phyloP scores from a whole-genome alignment of 192 early-diverging fungal genomes.

The Backusella tuberculispora region DNA sequence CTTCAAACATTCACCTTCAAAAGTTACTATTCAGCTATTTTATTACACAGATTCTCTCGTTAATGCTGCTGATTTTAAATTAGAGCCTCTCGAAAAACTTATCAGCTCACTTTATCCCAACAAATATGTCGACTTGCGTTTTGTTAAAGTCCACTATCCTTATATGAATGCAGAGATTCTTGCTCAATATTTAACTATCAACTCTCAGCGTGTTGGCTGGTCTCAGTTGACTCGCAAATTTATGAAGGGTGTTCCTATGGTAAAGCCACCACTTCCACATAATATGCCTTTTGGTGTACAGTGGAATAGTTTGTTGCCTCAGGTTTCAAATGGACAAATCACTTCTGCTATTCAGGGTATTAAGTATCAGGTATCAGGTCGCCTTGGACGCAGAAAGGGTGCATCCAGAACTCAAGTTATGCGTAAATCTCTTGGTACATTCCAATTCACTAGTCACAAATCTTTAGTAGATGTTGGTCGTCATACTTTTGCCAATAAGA shows the following conservation, averaged over 20 bases:
- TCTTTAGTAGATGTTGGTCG: constrained; percentile 44
- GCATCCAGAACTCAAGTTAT: constrained; percentile 39
- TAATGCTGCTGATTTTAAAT: constrained; percentile 29
- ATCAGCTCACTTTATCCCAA: constrained; percentile 36
- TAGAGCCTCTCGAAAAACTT: constrained; percentile 43
- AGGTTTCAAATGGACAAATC: constrained; percentile 34
- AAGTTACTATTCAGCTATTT: constrained; percentile 45
- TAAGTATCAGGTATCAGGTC: constrained; percentile 46
- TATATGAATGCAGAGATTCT: constrained; percentile 49
- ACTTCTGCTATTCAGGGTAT: constrained; percentile 46
- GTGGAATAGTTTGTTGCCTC: constrained; percentile 45
- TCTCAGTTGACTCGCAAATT: constrained; percentile 43
- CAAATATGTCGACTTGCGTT: constrained; percentile 43
- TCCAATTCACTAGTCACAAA: constrained; percentile 45
- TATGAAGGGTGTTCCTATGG: constrained; percentile 44
- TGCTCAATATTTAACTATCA: constrained; percentile 44
- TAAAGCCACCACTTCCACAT: constrained; percentile 43
- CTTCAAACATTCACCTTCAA: constrained; percentile 43
- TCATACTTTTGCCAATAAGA: constrained; percentile 46
- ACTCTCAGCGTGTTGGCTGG: constrained; percentile 40
- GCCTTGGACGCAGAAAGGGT: constrained; percentile 43
- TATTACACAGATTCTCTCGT: constrained; percentile 43
- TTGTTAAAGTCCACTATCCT: constrained; percentile 42
- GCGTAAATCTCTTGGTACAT: constrained; percentile 46
- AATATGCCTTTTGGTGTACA: constrained; percentile 39